Evolutionary conservation across 805 yeast genomes (phyloP).

Genomic region (Saccharomycopsis sp.): DNA sequence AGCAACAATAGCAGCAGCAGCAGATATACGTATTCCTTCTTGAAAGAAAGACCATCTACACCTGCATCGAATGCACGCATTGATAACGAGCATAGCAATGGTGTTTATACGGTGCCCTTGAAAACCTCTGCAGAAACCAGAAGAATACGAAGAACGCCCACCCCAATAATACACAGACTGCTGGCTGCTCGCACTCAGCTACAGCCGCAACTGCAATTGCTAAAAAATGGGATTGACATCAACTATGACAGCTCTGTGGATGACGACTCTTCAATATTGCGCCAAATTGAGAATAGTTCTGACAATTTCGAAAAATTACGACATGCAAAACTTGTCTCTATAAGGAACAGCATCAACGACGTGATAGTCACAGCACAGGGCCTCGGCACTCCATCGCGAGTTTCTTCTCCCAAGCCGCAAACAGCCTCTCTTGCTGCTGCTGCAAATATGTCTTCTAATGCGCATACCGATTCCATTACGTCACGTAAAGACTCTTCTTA

Average conservation of each 20-base stretch:
- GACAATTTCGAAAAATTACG: neutral
- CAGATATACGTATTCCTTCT: neutral
- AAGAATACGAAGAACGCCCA: neutral
- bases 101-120: neutral
- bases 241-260: neutral
- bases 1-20: neutral
- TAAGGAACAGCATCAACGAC: constrained; percentile 1
- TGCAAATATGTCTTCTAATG: too few species aligned
- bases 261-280: neutral
- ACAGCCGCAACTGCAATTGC: neutral
- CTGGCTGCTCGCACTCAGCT: neutral
- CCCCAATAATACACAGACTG: neutral
- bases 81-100: neutral
- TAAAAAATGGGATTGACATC: neutral
- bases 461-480: too few species aligned
- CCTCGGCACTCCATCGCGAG: neutral
- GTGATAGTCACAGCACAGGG: neutral
- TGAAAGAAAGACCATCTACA: neutral
- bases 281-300: neutral
- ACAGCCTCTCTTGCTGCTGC: too few species aligned
- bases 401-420: neutral
- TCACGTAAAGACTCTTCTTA: too few species aligned
- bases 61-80: neutral
- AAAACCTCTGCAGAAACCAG: neutral
- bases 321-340: neutral